These are phyloP conservation scores for Desmodesmus armatus DNA, from an alignment of 139 green algal genomes.

Conservation along the genomic window DNA sequence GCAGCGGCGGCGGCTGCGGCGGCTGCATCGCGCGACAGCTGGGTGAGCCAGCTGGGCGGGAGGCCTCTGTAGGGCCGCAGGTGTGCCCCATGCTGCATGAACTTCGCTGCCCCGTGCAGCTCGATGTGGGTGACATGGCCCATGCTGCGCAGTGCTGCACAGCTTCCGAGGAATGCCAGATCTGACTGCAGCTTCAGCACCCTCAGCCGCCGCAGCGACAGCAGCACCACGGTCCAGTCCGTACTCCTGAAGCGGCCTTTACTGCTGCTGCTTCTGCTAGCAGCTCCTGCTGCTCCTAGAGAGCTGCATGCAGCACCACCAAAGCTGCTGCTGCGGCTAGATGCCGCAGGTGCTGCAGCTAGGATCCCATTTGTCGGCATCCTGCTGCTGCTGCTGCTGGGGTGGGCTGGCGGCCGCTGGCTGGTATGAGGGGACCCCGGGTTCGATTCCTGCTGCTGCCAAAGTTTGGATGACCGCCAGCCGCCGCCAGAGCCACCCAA, in stretches of 20 bases:
- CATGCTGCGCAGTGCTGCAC: constrained; percentile 19
- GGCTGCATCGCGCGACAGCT: too few species aligned
- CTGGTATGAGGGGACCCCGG: too few species aligned
- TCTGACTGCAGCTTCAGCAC: background rate
- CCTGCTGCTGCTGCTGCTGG: too few species aligned
- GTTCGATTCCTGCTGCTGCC: too few species aligned
- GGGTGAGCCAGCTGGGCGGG: background rate
- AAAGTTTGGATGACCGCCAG: too few species aligned
- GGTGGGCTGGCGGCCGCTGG: too few species aligned
- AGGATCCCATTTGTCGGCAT: too few species aligned
- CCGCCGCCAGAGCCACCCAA: too few species aligned
- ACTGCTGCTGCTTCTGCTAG: constrained; percentile 32
- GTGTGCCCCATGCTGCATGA: background rate
- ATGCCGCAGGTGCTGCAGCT: too few species aligned
- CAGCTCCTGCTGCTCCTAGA: constrained; percentile 1
- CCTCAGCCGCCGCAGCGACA: constrained; percentile 21
- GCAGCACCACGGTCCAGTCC: constrained; percentile 12
- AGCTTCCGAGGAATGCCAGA: constrained; percentile 6
- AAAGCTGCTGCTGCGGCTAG: too few species aligned
- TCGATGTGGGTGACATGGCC: background rate
- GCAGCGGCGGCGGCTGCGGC: background rate
- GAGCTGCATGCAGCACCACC: too few species aligned
- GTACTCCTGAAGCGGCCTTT: background rate
- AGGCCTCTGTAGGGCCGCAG: background rate
- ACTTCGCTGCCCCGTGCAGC: constrained; percentile 13